A percentile compares a stretch with the other conserved stretches of the same genome.
Evolutionary conservation across 2,329 filamentous ascomycete species (phyloP).

Genomic region (Ascochyta clinopodiicola): DNA sequence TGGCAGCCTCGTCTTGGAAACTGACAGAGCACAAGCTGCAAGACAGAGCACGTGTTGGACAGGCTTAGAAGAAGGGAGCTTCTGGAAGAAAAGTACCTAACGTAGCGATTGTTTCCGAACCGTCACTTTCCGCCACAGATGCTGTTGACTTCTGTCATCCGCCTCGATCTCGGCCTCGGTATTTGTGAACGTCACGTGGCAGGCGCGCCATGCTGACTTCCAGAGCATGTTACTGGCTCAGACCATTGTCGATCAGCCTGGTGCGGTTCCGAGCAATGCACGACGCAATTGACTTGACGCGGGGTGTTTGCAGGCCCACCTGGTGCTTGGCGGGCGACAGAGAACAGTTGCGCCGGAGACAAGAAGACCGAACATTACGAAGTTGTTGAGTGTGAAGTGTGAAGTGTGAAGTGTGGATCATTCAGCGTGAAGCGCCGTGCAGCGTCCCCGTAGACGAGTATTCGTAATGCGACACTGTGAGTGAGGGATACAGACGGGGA

Average conservation of each 20-base stretch:
- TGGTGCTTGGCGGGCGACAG: background rate
- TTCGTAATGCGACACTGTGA: constrained; percentile 4
- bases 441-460: background rate
- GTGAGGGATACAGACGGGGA: background rate
- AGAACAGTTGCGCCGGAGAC: background rate
- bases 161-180: constrained; percentile 18
- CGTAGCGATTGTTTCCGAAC: constrained; percentile 1
- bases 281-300: constrained; percentile 17
- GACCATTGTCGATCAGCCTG: constrained; percentile 9
- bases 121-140: constrained; percentile 4
- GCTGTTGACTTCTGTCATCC: constrained; percentile 11
- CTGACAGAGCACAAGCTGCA: background rate
- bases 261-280: constrained; percentile 14
- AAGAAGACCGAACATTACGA: background rate
- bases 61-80: background rate
- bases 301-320: background rate
- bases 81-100: constrained; percentile 8
- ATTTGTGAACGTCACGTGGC: constrained; percentile 10
- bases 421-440: background rate
- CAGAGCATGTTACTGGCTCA: constrained; percentile 6
- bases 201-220: constrained; percentile 1
- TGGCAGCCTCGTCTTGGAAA: background rate
- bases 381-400: no score
- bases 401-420: background rate
- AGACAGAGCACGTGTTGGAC: no score